phyloP scores from a whole-genome alignment of 2,329 filamentous ascomycete species.

The Fusarium virguliforme region DNA sequence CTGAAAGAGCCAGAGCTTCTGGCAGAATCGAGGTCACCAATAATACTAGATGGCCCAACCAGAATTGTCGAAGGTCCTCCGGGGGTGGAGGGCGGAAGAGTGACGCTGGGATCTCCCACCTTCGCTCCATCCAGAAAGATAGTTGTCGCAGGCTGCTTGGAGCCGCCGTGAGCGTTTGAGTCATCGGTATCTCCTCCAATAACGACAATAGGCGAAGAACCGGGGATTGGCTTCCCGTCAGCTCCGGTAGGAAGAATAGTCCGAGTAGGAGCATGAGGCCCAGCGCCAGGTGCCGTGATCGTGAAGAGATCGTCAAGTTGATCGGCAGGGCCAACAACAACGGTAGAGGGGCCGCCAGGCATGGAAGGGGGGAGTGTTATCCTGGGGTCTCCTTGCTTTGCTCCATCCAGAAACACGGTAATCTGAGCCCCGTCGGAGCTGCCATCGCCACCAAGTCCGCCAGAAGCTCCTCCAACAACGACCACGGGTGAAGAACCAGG shows the following conservation, averaged over 20 bases:
- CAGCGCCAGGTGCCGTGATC: slow-evolving; percentile 32
- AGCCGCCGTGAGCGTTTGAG: not conserved
- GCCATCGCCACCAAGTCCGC: not conserved
- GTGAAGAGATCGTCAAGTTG: slow-evolving; percentile 33
- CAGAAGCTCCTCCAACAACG: not conserved
- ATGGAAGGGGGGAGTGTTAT: slow-evolving; percentile 5
- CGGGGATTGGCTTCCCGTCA: slow-evolving; percentile 38
- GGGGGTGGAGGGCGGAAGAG: not conserved
- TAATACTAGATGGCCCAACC: not conserved
- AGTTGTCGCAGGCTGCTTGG: not conserved
- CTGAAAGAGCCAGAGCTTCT: not conserved
- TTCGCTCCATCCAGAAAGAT: not conserved
- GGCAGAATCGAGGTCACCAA: not conserved
- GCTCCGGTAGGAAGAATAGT: slow-evolving; percentile 40
- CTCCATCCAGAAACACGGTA: not conserved
- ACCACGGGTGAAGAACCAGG: not conserved
- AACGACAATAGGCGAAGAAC: slow-evolving; percentile 13
- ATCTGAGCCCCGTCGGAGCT: not conserved
- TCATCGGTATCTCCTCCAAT: not conserved
- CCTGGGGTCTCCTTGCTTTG: not conserved
- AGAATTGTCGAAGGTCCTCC: not conserved
- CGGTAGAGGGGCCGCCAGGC: slow-evolving; percentile 29
- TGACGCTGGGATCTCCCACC: not conserved
- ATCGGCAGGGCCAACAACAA: slow-evolving; percentile 38
- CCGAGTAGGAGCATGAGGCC: slow-evolving; percentile 18